Evolutionary conservation across 75 land plant species (phyloP), one percentile per base, ranked within the genome.

Genomic region (Chamaecyparis obtusa): DNA sequence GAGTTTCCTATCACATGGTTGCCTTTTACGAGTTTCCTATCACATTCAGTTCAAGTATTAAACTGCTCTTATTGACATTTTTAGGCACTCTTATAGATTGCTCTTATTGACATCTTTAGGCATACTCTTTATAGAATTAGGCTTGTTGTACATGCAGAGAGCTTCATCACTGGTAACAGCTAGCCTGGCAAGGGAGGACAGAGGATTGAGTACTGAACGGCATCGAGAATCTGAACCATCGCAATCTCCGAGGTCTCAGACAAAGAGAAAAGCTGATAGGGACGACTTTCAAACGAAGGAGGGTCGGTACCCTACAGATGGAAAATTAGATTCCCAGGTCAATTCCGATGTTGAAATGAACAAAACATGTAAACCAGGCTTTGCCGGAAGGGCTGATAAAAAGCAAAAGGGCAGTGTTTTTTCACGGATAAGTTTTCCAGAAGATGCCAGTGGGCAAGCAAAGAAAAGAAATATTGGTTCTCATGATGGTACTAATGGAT

Each of bases 391-490:
- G 88, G 71, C 43, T 0, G 91, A 91, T 32, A 87, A 88, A 43
- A 94, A 94, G 83, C 90, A 83, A 9, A 95, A 95, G 88, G 87
- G 51, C 1, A 95, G 96, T 79, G 96, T 95, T 11, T 95, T 95
- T 89, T 95, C 96, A 9, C 91, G 96, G 87, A 95, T 95, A 41
- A 94, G 96, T 86, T 95, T 95, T 88, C 96, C 96, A 19, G 95
- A 82, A 21, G 85, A 84, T 51, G 85, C 30, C 30, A 54, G 5
- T 33, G 60, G 56, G 13, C 60, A n/a, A 51, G 37, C 15, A 54
- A 84, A 84, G 39, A 84, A 84, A 55, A 84, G 85, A 46, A 84
- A 84, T 54, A 6, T 54, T 8, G 24, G 83, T 80, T 39, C 83
- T 80, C 85, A 84, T 33, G 85, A 84, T 3, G 46, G 35, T 33